Evolutionary conservation across 768 basidiomycete species (phyloP), one percentile per base, ranked within the genome.

Genomic region (Hygrocybe punicea): DNA sequence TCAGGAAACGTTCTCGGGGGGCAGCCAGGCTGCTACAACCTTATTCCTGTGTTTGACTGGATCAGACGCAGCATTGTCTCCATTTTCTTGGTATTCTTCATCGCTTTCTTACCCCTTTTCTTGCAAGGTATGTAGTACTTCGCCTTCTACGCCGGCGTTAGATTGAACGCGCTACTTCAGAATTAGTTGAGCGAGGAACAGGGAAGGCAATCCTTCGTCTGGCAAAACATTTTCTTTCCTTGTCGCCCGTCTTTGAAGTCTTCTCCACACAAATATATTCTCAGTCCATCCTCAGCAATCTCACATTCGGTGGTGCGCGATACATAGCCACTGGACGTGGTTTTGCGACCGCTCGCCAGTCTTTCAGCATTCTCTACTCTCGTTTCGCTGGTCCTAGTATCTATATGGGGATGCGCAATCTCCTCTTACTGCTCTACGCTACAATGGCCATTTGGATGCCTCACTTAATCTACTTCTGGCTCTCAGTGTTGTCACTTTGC

Each of bases 281-380:
- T 61, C 91, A 98, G 70, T 89, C 97, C 58, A 96, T 98, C 70
- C 79, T 97, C 63, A 96, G 89, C 76, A 97, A 99, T 77, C 77
- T 99, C 79, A 88, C 91, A 2, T 98, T 96, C 65, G 97, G 97
- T 76, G 97, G 97, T 58, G 97, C 97, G 53, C 89, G 97, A 56
- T 99, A 99, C 71, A 99, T 99, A 62, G 97, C 97, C 45, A 99
- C 97, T 42, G 97, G 97, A 58, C 92, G 97, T 78, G 97, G 97
- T 51, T 99, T 99, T 71, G 97, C 96, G 24, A 99, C 97, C 10
- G 95, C 91, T 37, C 86, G 97, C 34, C 91, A 98, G 60, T 92
- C 87, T 25, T 99, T 99, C 81, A 87, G 87, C 65, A 96, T 98
- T 65, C 83, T 98, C 24, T 99, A 98, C 75, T 98, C 97, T 17